Evolutionary conservation across 2,329 filamentous ascomycete species (phyloP), one percentile per base, ranked within the genome.

Genomic region (Cladophialophora immunda): DNA sequence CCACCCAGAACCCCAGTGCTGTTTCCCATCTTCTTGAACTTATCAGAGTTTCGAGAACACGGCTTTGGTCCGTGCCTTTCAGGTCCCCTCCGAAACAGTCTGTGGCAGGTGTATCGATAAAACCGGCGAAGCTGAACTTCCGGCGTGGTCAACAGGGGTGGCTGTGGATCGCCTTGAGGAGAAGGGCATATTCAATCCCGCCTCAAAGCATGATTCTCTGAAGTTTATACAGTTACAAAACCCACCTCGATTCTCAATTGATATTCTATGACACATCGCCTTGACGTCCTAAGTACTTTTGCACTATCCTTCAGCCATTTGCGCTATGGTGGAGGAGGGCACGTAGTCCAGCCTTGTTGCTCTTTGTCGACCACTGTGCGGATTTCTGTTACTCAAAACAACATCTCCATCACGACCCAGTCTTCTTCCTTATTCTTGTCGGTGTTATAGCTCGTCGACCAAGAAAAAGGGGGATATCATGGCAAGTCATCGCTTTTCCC

Each of bases 401-500:
- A 50, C 22, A 25, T n/a, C 13, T 25, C 19, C 22, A 9, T 50
- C 45, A 25, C 45, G 19, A 25, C 11, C 9, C 15, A 22, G 25
- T 50, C 45, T 19, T 50, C 19, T 9, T 50, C 45, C 25, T 25
- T 8, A 13, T 25, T 50, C 8, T 55, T 15, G 2, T 22, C 30
- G 19, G 52, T 8, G 13, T n/a, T 22, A 53, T 34, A 7, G 2
- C 52, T 32, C 52, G 25, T n/a, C 27, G 6, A 55, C 52, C 27
- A 32, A 32, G 4, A 61, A 19, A 6, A 70, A 68, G 68, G 63
- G 34, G 6, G 54, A 53, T 19, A 27, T 38, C 45, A 25, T 36
- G 15, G 36, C 17, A 19, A 62, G 53, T 13, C 64, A 64, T 47
- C 70, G 70, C 19, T 71, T 71, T 53, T 62, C 70, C 34, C 57